Evolutionary conservation across 2,329 filamentous ascomycete species (phyloP).

Genomic region (Triangularia setosa): DNA sequence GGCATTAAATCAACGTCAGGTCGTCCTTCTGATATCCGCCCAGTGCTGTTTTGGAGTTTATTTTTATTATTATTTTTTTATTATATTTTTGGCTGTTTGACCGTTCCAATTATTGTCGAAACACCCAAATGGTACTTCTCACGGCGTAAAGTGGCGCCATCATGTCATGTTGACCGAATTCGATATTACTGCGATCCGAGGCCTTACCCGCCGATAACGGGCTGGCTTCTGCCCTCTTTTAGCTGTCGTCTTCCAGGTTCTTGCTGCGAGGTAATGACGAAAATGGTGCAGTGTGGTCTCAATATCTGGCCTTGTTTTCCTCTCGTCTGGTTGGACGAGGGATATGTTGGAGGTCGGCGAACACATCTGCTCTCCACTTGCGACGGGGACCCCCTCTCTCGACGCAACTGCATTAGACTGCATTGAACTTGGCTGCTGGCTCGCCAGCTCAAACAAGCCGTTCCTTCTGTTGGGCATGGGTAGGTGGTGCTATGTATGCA

Average conservation of each 20-base stretch:
- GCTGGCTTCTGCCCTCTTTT: neutral
- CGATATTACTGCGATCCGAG: neutral
- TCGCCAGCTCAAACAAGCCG: neutral
- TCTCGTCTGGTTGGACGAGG: neutral
- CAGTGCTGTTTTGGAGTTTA: neutral
- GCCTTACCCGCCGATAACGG: neutral
- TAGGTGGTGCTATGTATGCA: neutral
- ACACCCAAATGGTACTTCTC: neutral
- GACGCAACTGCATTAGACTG: neutral
- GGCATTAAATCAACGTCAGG: slow-evolving; percentile 3
- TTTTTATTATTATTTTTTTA: no score
- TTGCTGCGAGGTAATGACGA: neutral
- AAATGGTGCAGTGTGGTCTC: neutral
- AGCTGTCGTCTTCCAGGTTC: neutral
- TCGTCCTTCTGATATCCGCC: neutral
- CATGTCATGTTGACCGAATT: neutral
- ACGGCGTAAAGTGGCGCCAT: neutral
- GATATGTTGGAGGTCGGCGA: slow-evolving; percentile 3
- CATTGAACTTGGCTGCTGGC: neutral
- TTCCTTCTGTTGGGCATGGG: neutral
- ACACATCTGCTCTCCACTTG: slow-evolving; percentile 5
- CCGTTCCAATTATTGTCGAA: neutral
- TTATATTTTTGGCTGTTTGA: neutral
- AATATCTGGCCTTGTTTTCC: neutral
- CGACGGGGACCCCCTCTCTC: neutral